Base-by-base conservation (phyloP, 2,329 filamentous ascomycete species). In the Apiospora kogelbergensis region DNA sequence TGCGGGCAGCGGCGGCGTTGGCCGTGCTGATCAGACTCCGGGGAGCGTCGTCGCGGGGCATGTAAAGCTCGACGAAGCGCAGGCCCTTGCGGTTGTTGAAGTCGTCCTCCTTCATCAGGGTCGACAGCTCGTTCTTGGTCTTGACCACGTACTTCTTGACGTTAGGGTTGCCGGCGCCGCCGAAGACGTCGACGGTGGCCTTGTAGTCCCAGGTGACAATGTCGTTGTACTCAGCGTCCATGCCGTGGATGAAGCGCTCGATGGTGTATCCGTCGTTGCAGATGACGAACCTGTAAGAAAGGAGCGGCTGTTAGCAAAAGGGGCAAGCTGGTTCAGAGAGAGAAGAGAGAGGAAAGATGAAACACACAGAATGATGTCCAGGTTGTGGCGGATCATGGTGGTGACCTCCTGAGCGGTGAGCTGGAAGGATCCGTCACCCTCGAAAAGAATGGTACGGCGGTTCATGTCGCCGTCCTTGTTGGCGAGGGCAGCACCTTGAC, bases 191-290 rank as follows among this genome's bases (percentile, higher is more conserved):
- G 2, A 92, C 86, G 0, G 94, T 80, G 24, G 89, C 88, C 78
- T 88, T 89, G 83, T 91, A 92, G 66, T 91, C 85, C 94, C 94
- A 97, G 13, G 83, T 79, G 69, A 88, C 85, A 68, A 97, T 90
- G 76, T 97, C 93, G 77, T 97, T 97, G 83, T 97, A 97, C 33
- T 77, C 78, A 41, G 88, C 92, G 10, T 94, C 84, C 89, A 91
- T 91, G 67, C 93, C 93, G 80, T 97, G 94, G 75, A 97, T 97
- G 78, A 89, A 92, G 40, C 94, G 89, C 81, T 97, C 94, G 78
- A 97, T 96, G 11, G 94, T 96, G 81, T 93, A 97, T 13, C 94
- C 94, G 48, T 95, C 89, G 78, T 97, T 97, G 85, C 92, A 94
- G 73, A 97, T 91, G 71, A 96, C 85, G 78, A 97, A 95, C 71